Evolutionary conservation across 495 filamentous ascomycete genomes (phyloP).

Genomic region (Podospora australis): DNA sequence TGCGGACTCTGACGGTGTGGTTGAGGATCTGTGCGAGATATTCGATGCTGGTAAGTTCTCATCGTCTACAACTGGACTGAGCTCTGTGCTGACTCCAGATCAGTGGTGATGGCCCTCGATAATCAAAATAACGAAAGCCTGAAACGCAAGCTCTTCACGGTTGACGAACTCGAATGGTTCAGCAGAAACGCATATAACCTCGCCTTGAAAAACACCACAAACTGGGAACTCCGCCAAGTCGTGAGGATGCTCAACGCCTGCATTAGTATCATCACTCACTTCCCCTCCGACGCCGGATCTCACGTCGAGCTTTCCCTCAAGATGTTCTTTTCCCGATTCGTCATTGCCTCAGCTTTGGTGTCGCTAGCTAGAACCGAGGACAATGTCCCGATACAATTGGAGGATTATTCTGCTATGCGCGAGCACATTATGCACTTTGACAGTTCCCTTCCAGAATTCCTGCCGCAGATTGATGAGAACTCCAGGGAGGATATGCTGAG

Average conservation of each 20-base stretch:
- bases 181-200: slow-evolving; percentile 71
- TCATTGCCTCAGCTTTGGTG: slow-evolving; percentile 53
- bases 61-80: not conserved
- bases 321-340: slow-evolving; percentile 61
- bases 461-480: slow-evolving; percentile 36
- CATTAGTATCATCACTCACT: slow-evolving; percentile 54
- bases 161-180: slow-evolving; percentile 73
- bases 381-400: slow-evolving; percentile 48
- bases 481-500: slow-evolving; percentile 45
- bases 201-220: slow-evolving; percentile 52
- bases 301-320: slow-evolving; percentile 50
- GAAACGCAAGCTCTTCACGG: slow-evolving; percentile 40
- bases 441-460: slow-evolving; percentile 29
- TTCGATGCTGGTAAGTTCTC: slow-evolving; percentile 55
- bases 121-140: slow-evolving; percentile 26
- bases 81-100: slow-evolving; percentile 20
- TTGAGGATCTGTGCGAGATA: slow-evolving; percentile 51
- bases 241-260: slow-evolving; percentile 55
- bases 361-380: slow-evolving; percentile 61
- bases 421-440: slow-evolving; percentile 52
- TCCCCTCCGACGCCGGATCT: slow-evolving; percentile 44
- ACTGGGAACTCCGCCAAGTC: slow-evolving; percentile 46
- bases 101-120: slow-evolving; percentile 42
- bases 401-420: slow-evolving; percentile 54
- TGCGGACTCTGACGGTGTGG: slow-evolving; percentile 15